Evolutionary conservation across 805 yeast species (phyloP).

Genomic region (Pichia thaimueangensis): DNA sequence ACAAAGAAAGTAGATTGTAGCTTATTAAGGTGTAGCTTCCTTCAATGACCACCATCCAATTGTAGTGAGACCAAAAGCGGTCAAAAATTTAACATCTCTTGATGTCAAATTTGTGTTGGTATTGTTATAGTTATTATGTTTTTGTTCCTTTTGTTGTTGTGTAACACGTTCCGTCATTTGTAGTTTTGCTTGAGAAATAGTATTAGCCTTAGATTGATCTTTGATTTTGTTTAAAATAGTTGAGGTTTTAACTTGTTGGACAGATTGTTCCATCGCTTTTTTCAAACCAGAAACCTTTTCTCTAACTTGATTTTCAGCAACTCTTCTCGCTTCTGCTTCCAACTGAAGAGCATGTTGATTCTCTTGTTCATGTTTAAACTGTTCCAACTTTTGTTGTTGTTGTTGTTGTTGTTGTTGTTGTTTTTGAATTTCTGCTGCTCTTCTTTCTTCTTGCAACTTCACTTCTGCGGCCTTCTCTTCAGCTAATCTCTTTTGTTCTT

Average conservation of each 20-base stretch:
- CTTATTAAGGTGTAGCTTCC: neutral
- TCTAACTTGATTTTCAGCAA: neutral
- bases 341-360: neutral
- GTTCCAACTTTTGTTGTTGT: neutral
- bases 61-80: slow-evolving; percentile 23
- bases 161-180: slow-evolving; percentile 7
- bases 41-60: slow-evolving; percentile 32
- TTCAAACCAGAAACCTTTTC: neutral
- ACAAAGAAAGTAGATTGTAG: neutral
- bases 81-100: slow-evolving; percentile 22
- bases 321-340: neutral
- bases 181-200: slow-evolving; percentile 12
- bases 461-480: neutral
- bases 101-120: slow-evolving; percentile 7
- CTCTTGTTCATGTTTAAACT: neutral
- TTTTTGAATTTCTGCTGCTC: neutral
- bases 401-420: neutral
- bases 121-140: slow-evolving; percentile 1
- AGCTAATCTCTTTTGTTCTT: neutral
- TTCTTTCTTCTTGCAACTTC: neutral
- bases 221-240: neutral
- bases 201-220: slow-evolving; percentile 9
- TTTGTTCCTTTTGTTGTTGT: slow-evolving; percentile 4
- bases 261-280: neutral
- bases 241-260: neutral